A percentile compares a stretch with the other conserved stretches of the same genome.
Evolutionary conservation across 192 early-diverging fungal genomes (phyloP).

Genomic region (Geosiphon pyriformis): DNA sequence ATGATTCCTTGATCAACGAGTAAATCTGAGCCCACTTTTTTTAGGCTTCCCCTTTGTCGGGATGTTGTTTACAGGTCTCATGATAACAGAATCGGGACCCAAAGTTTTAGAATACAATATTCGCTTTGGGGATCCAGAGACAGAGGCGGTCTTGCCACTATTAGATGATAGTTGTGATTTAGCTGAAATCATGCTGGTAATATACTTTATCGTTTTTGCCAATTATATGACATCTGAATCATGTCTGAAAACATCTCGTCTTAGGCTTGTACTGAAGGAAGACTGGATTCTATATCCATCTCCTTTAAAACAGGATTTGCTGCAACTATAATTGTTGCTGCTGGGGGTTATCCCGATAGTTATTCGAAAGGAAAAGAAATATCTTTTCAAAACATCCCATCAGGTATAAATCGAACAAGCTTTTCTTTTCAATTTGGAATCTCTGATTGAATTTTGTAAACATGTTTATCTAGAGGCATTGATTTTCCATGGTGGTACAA

Average conservation of each 20-base stretch:
- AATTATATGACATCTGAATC: too few species aligned
- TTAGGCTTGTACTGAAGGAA: slow-evolving; percentile 76
- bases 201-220: not conserved
- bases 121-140: slow-evolving; percentile 98
- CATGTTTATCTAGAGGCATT: slow-evolving; percentile 48
- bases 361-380: slow-evolving; percentile 83
- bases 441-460: too few species aligned
- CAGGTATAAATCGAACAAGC: slow-evolving; percentile 29
- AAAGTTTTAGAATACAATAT: slow-evolving; percentile 98
- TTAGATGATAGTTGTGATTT: slow-evolving; percentile 80
- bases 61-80: slow-evolving; percentile 93
- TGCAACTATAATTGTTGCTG: slow-evolving; percentile 89
- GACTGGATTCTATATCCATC: slow-evolving; percentile 82
- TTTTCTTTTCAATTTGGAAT: too few species aligned
- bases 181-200: slow-evolving; percentile 71
- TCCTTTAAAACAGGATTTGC: slow-evolving; percentile 68
- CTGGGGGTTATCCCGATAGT: slow-evolving; percentile 86
- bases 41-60: slow-evolving; percentile 91
- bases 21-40: not conserved
- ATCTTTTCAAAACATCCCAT: slow-evolving; percentile 42
- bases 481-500: slow-evolving; percentile 95
- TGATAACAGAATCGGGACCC: slow-evolving; percentile 85
- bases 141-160: slow-evolving; percentile 90
- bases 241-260: too few species aligned
- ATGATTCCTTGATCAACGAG: not conserved